Evolutionary conservation across 441 rosid genomes (phyloP).

Genomic region (Breynia disticha): DNA sequence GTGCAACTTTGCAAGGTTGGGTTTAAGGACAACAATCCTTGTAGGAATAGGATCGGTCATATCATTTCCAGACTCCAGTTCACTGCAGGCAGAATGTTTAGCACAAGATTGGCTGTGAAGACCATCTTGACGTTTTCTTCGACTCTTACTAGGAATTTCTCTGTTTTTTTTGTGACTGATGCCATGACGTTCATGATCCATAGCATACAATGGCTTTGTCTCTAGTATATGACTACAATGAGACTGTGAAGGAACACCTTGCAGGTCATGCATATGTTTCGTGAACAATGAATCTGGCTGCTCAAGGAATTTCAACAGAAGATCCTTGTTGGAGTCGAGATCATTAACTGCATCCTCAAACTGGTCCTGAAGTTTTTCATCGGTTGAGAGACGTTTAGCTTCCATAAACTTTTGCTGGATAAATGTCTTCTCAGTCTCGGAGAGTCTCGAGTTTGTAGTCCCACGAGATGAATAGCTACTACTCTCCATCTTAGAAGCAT

Average conservation of each 20-base stretch:
- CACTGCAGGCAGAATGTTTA: constrained; percentile 24
- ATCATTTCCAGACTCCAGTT: constrained; percentile 28
- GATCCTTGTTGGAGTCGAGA: constrained; percentile 70
- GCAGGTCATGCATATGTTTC: constrained; percentile 75
- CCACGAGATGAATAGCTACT: constrained; percentile 23
- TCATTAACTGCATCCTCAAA: constrained; percentile 70
- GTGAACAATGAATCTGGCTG: constrained; percentile 78
- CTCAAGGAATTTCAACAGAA: constrained; percentile 66
- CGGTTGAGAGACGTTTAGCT: constrained; percentile 65
- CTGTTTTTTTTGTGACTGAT: constrained; percentile 24
- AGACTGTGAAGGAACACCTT: constrained; percentile 28
- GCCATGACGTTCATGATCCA: constrained; percentile 19
- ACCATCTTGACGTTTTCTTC: constrained; percentile 23
- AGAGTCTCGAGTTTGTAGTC: constrained; percentile 28
- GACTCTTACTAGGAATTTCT: constrained; percentile 28
- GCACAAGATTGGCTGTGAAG: constrained; percentile 20
- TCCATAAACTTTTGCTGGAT: constrained; percentile 62
- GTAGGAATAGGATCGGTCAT: constrained; percentile 40
- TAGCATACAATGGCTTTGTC: constrained; percentile 29
- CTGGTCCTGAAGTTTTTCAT: constrained; percentile 60
- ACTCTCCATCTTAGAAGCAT: constrained; percentile 38
- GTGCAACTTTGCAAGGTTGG: constrained; percentile 52
- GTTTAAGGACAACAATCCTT: constrained; percentile 87
- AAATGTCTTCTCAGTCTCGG: constrained; percentile 58
- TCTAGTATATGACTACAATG: constrained; percentile 32